A percentile compares a stretch with the other conserved stretches of the same genome.
Evolutionary conservation across 2,329 filamentous ascomycete genomes (phyloP).

Genomic region (Simplicillium aogashimaense): DNA sequence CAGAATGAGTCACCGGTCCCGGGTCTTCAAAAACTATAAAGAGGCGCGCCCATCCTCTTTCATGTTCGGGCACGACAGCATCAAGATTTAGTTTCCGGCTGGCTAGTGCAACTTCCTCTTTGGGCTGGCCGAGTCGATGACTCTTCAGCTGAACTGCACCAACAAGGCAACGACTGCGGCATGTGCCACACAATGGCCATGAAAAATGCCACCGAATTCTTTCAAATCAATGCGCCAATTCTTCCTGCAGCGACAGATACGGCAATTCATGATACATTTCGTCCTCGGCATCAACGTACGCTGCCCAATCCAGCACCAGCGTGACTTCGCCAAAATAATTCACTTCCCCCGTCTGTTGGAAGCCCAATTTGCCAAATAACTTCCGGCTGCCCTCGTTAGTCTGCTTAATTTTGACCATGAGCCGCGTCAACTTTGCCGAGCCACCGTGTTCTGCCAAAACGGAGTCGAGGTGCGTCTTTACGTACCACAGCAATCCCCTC

Average conservation of each 20-base stretch:
- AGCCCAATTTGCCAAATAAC: conserved; percentile 42
- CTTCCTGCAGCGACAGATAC: too few species aligned
- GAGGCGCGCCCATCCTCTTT: conserved; percentile 3
- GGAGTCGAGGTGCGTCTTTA: conserved; percentile 37
- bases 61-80: too few species aligned
- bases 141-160: too few species aligned
- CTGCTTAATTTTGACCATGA: conserved; percentile 51
- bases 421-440: conserved; percentile 26
- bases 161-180: too few species aligned
- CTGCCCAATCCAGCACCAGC: conserved; percentile 29
- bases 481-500: conserved; percentile 58
- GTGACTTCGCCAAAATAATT: conserved; percentile 54
- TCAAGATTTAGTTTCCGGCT: too few species aligned
- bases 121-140: too few species aligned
- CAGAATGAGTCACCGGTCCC: conserved; percentile 3
- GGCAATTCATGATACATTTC: too few species aligned
- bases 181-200: too few species aligned
- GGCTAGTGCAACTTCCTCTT: too few species aligned
- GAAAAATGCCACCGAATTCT: too few species aligned
- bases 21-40: conserved; percentile 5
- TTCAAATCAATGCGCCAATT: too few species aligned
- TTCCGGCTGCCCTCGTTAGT: conserved; percentile 40
- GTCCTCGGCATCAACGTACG: too few species aligned
- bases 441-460: conserved; percentile 41
- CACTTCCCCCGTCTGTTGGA: conserved; percentile 37